Conservation (phyloP, 441 rosid species). For the Omphalea diandra region DNA sequence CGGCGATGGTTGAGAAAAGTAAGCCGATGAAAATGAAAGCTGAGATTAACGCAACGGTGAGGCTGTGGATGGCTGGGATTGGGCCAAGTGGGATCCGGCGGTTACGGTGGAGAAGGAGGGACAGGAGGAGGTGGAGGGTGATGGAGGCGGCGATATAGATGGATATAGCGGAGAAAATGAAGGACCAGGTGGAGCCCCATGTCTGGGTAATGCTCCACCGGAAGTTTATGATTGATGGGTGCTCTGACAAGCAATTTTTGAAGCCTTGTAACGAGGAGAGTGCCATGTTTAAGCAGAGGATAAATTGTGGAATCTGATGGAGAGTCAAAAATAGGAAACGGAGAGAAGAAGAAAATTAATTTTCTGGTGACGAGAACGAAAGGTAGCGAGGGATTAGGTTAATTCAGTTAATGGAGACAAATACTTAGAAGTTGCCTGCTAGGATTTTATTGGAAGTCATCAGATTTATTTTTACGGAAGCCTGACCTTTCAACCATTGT, state of each 20-base stretch:
- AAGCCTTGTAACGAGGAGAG: conserved; percentile 6
- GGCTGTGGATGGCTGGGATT: conserved; percentile 76
- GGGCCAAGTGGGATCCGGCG: conserved; percentile 59
- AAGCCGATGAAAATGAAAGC: conserved; percentile 63
- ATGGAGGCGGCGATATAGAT: conserved; percentile 48
- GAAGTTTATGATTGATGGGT: conserved; percentile 67
- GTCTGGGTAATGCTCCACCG: conserved; percentile 82
- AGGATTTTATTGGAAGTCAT: not conserved
- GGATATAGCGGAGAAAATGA: conserved; percentile 56
- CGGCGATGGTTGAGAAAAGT: conserved; percentile 69
- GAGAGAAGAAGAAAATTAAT: not conserved
- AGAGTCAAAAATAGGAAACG: not conserved
- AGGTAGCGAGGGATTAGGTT: not conserved
- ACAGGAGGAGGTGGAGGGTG: conserved; percentile 48
- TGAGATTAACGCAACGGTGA: conserved; percentile 51
- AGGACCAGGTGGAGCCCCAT: conserved; percentile 82
- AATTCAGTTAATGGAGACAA: not conserved
- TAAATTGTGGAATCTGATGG: too few relatives aligned
- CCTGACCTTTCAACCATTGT: conserved; percentile 3
- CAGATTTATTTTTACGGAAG: not conserved
- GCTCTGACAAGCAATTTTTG: conserved; percentile 64
- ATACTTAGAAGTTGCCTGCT: not conserved
- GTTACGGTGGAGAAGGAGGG: conserved; percentile 40
- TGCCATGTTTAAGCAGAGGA: not conserved
- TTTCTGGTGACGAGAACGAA: not conserved